Evolutionary conservation across 257 asterid species (phyloP).

Genomic region (Striga asiatica): DNA sequence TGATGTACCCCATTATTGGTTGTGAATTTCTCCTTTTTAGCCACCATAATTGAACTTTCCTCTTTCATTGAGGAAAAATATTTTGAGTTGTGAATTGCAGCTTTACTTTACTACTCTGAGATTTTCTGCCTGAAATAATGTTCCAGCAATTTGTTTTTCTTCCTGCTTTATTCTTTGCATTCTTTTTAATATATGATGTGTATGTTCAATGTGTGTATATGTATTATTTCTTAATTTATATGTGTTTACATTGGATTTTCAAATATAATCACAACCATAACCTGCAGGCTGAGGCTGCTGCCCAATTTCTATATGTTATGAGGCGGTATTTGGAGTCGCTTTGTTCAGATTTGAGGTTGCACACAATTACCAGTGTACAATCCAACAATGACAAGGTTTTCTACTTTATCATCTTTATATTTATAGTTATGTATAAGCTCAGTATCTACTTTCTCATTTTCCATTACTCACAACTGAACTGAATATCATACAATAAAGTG

Average conservation of each 20-base stretch:
- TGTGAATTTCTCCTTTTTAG: neutral
- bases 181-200: too few species aligned
- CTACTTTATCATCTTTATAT: neutral
- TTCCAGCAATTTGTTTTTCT: too few species aligned
- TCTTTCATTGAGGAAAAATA: neutral
- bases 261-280: neutral
- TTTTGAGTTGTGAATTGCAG: neutral
- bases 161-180: too few species aligned
- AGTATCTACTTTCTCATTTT: neutral
- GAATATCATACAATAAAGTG: constrained; percentile 12
- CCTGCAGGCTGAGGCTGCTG: constrained; percentile 73
- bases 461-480: neutral
- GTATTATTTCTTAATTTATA: too few species aligned
- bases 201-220: too few species aligned
- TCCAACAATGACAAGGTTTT: constrained; percentile 63
- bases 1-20: neutral
- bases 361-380: constrained; percentile 76
- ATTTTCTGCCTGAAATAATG: too few species aligned
- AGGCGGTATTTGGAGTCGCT: constrained; percentile 63
- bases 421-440: too few species aligned
- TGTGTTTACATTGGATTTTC: too few species aligned
- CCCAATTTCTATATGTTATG: constrained; percentile 44
- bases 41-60: neutral
- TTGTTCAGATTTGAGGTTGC: constrained; percentile 69
- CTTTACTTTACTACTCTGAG: neutral